phyloP scores from a whole-genome alignment of 2,329 filamentous ascomycete species.

The Aspergillus bombycis region DNA sequence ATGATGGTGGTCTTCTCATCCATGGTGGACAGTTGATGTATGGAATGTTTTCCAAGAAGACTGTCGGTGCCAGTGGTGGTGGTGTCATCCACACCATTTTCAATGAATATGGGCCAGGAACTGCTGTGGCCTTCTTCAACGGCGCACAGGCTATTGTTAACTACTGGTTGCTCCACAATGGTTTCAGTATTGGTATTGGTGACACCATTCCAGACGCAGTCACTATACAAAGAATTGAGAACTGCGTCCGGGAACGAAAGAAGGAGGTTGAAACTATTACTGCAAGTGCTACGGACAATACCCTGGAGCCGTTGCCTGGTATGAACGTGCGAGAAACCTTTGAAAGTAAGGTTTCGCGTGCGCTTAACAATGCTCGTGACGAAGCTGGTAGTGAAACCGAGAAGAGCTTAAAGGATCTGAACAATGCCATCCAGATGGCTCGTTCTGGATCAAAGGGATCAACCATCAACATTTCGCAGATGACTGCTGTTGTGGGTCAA shows the following conservation, averaged over 20 bases:
- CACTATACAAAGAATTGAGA: conserved; percentile 83
- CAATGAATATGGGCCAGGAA: conserved; percentile 86
- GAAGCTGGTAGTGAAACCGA: conserved; percentile 91
- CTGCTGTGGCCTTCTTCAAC: conserved; percentile 93
- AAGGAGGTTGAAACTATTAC: conserved; percentile 76
- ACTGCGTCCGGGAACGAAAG: conserved; percentile 81
- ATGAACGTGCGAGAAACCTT: conserved; percentile 99
- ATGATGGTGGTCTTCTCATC: conserved; percentile 79
- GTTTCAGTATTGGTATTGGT: conserved; percentile 97
- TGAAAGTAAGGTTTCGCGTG: conserved; percentile 93
- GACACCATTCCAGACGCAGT: conserved; percentile 90
- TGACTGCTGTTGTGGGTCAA: conserved; percentile 97
- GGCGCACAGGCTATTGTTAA: conserved; percentile 92
- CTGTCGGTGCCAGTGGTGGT: conserved; percentile 83
- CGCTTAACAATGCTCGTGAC: conserved; percentile 93
- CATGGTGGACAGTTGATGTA: conserved; percentile 88
- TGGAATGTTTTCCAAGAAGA: conserved; percentile 90
- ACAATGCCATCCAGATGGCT: conserved; percentile 97
- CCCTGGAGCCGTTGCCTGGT: conserved; percentile 89
- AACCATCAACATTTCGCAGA: conserved; percentile 99
- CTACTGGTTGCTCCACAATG: conserved; percentile 95
- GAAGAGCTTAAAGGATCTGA: conserved; percentile 89
- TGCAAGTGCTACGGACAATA: conserved; percentile 76
- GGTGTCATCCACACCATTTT: conserved; percentile 95
- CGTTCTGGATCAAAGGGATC: conserved; percentile 97